Base-by-base conservation (phyloP, 2,329 filamentous ascomycete species). In the Cadophora sp. region DNA sequence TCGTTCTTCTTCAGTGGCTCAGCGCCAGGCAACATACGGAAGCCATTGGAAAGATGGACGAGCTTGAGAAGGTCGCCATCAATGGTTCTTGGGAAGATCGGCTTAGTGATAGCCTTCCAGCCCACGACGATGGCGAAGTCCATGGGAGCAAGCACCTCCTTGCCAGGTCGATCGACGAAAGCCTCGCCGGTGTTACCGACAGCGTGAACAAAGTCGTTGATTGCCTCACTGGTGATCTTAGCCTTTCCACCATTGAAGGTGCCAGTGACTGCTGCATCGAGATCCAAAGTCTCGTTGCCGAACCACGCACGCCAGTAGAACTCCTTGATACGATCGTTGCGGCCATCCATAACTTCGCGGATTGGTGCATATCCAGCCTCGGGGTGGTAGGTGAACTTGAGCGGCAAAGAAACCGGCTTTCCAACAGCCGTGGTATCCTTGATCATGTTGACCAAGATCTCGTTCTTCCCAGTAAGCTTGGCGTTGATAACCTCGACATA, bases 251-350 rank as follows among this genome's bases (percentile, higher is more conserved):
- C 96, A 72, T 96, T 93, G 77, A 99, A 99, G 73, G 89, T 90
- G 77, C 92, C 91, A 6, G 93, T 94, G 62, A 97, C 92, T 43
- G 92, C 85, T 18, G 91, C 90, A 75, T 97, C 91, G 64, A 97
- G 92, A 64, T 96, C 90, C 60, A 96, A 85, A 51, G 85, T 81
- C 76, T 97, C 94, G 68, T 94, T 87, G 50, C 94, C 96, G 75
- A 99, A 99, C 96, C 96, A 99, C 72, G 96, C 90, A 73, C 90
- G 90, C 89, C 97, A 99, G 85, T 99, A 99, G 80, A 99, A 99
- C 80, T 97, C 93, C 85, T 99, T 99, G 84, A 99, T 98, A 71
- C 93, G 92, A 78, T 99, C 95, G 78, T 99, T 99, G 77, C 96
- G 93, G 64, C 88, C 91, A 43, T 94, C 88, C 96, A 99, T 99